phyloP scores from a whole-genome alignment of 2,329 filamentous ascomycete genomes.

The Akanthomyces uredinophilus region DNA sequence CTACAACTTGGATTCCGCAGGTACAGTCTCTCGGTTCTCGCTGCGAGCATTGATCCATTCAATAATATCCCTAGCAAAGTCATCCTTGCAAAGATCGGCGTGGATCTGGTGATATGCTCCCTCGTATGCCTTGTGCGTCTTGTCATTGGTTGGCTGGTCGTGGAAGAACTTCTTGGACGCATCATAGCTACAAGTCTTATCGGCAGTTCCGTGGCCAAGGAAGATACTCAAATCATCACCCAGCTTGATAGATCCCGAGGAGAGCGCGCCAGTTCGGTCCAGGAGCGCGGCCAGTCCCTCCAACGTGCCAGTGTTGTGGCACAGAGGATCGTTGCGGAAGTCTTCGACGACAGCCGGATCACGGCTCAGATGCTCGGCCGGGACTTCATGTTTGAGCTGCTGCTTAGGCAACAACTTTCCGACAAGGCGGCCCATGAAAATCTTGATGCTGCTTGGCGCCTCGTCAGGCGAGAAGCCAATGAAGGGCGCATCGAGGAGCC shows the following conservation, averaged over 20 bases:
- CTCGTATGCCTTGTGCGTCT: constrained; percentile 66
- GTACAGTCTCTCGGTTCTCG: constrained; percentile 19
- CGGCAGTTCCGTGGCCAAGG: constrained; percentile 71
- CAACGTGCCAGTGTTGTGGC: constrained; percentile 82
- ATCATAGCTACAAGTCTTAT: constrained; percentile 62
- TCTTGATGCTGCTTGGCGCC: constrained; percentile 58
- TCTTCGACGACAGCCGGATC: constrained; percentile 58
- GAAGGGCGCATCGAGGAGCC: constrained; percentile 73
- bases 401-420: constrained; percentile 60
- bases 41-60: constrained; percentile 58
- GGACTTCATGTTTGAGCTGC: constrained; percentile 63
- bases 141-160: constrained; percentile 56
- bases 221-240: constrained; percentile 59
- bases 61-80: constrained; percentile 54
- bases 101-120: constrained; percentile 76
- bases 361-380: constrained; percentile 59
- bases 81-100: constrained; percentile 49
- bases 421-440: constrained; percentile 62
- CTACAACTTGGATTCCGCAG: constrained; percentile 34
- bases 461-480: constrained; percentile 64
- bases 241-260: constrained; percentile 48
- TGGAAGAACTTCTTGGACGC: constrained; percentile 62
- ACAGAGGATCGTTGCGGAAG: constrained; percentile 61
- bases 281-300: constrained; percentile 73
- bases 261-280: constrained; percentile 62